A percentile compares a stretch with the other conserved stretches of the same genome.
Conservation (phyloP, 805 yeast species). For the Candida chilensis region DNA sequence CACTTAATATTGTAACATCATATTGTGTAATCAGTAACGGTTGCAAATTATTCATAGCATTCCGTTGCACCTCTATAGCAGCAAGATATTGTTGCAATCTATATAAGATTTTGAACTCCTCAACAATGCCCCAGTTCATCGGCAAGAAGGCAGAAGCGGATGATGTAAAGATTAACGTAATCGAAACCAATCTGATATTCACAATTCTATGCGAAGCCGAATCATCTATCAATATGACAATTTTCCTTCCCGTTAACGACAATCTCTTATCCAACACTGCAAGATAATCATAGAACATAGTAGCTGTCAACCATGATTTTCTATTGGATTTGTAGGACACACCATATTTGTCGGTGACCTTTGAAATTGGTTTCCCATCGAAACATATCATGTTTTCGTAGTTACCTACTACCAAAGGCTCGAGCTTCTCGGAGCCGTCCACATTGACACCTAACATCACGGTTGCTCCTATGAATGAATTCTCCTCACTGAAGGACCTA, state of each 20-base stretch:
- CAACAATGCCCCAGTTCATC: constrained; percentile 54
- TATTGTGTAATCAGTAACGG: constrained; percentile 22
- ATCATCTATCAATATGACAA: constrained; percentile 50
- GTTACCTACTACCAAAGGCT: constrained; percentile 53
- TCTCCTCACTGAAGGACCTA: constrained; percentile 36
- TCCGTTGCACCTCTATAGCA: constrained; percentile 24
- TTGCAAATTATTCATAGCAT: not conserved
- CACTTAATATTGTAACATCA: constrained; percentile 41
- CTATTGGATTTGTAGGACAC: constrained; percentile 50
- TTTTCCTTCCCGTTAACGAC: constrained; percentile 35
- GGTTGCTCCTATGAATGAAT: constrained; percentile 30
- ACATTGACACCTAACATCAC: constrained; percentile 55
- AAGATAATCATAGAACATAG: constrained; percentile 54
- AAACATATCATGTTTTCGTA: constrained; percentile 37
- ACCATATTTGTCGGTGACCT: constrained; percentile 40
- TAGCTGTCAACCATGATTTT: constrained; percentile 56
- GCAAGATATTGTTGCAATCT: constrained; percentile 48
- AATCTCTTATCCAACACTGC: constrained; percentile 51
- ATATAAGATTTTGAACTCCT: constrained; percentile 50
- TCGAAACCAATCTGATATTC: constrained; percentile 28
- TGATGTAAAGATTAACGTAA: constrained; percentile 18
- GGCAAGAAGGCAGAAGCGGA: constrained; percentile 36
- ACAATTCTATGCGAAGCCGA: constrained; percentile 51
- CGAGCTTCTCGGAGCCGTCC: constrained; percentile 54
- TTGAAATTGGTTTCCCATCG: constrained; percentile 25